Percentiles rank a stretch among this genome's conserved stretches.
Conservation (phyloP, 495 filamentous ascomycete species). For the Penicillium dipodomyicola region DNA sequence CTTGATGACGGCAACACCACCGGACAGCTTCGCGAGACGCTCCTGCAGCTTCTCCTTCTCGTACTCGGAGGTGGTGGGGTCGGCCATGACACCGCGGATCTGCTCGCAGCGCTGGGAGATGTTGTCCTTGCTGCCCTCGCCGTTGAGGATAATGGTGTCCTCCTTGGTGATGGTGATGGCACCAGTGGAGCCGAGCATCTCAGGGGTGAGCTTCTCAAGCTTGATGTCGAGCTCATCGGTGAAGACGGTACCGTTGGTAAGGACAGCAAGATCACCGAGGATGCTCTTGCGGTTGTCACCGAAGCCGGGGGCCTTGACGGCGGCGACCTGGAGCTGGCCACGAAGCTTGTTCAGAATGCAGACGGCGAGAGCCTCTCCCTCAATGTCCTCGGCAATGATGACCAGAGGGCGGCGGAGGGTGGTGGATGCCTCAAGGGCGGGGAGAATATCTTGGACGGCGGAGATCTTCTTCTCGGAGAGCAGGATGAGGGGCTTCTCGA, state of each 20-base stretch:
- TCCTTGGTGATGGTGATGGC: conserved; percentile 99
- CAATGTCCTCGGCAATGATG: conserved; percentile 99
- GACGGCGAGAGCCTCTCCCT: conserved; percentile 96
- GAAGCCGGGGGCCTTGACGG: conserved; percentile 98
- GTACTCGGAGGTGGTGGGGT: conserved; percentile 93
- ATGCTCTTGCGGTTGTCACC: conserved; percentile 99
- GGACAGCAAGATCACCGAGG: conserved; percentile 89
- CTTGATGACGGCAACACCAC: conserved; percentile 98
- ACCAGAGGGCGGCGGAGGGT: conserved; percentile 92
- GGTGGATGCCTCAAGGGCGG: conserved; percentile 93
- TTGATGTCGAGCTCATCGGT: conserved; percentile 97
- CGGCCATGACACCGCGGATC: conserved; percentile 94
- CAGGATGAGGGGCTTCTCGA: conserved; percentile 97
- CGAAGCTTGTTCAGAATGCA: conserved; percentile 99
- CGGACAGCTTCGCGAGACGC: conserved; percentile 97
- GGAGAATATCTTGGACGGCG: conserved; percentile 95
- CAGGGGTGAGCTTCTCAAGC: conserved; percentile 92
- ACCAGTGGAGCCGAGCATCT: conserved; percentile 95
- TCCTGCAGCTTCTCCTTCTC: conserved; percentile 99
- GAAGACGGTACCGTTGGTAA: conserved; percentile 97
- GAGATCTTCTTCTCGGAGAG: conserved; percentile 99
- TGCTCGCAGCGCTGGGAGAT: conserved; percentile 97
- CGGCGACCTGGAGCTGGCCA: conserved; percentile 96
- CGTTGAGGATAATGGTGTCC: conserved; percentile 98
- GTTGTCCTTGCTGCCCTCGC: conserved; percentile 90